Conservation (phyloP, 768 basidiomycete genomes). For the Phallus indusiatus region DNA sequence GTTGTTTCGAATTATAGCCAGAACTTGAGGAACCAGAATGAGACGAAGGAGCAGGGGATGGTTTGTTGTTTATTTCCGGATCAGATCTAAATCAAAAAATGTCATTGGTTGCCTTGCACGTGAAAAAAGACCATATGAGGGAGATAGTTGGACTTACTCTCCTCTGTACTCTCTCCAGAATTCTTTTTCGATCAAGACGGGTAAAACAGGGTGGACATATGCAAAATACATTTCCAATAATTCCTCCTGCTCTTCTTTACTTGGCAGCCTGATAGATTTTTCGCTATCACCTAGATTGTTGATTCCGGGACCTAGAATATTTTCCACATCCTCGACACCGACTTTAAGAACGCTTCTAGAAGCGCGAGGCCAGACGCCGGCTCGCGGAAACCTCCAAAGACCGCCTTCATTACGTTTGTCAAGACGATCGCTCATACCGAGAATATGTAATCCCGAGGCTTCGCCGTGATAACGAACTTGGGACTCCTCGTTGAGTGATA, state of each 20-base stretch:
- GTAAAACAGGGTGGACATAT: constrained; percentile 72
- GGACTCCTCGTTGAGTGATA: constrained; percentile 80
- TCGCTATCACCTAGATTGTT: neutral
- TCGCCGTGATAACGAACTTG: constrained; percentile 85
- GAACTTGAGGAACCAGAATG: neutral
- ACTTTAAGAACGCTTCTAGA: constrained; percentile 4
- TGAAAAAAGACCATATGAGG: neutral
- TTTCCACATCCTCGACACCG: constrained; percentile 13
- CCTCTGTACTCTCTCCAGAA: constrained; percentile 52
- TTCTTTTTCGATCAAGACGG: constrained; percentile 61
- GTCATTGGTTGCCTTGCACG: neutral
- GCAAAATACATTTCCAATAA: constrained; percentile 72
- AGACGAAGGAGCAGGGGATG: neutral
- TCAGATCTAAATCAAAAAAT: neutral
- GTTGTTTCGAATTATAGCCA: neutral
- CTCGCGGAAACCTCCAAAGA: constrained; percentile 79
- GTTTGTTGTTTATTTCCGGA: neutral
- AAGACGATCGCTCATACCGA: constrained; percentile 50
- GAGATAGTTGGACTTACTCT: constrained; percentile 4
- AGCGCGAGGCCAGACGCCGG: constrained; percentile 77
- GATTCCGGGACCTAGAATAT: neutral
- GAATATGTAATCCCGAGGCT: constrained; percentile 68
- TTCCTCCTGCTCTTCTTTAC: constrained; percentile 34
- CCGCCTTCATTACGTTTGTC: constrained; percentile 67
- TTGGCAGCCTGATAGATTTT: neutral